Base-by-base conservation (phyloP, 352 stramenopile genomes). In the Pythium aquatile region DNA sequence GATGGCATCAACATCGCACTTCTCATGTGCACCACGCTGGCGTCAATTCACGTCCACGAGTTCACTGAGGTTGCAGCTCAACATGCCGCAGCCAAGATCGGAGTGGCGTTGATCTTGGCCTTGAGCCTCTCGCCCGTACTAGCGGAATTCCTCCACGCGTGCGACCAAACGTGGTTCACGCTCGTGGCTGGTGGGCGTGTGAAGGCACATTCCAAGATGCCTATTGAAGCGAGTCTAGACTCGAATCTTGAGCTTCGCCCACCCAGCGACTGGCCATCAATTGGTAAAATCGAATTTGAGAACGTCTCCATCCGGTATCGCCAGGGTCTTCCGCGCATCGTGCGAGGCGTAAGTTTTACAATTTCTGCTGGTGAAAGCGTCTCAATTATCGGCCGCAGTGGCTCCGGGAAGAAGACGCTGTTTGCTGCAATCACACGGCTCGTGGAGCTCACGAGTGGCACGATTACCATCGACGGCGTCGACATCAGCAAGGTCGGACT, bases 381-480 rank as follows among this genome's bases (percentile, higher is more conserved):
- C 7, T 63, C 65, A 7, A 66, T 74, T 20, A 46, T 74, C 13
- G 67, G 67, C 2, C 46, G 51, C 14, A 56, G 28, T 3, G 56
- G 68, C 53, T 54, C 65, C 11, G 75, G 75, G 2, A 82, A 76
- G 55, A 80, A 69, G 26, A 75, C 64, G 24, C 44, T 82, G 11
- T 66, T 80, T 26, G 59, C 58, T 24, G 69, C 70, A 2, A 42
- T 82, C 16, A 64, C 77, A 13, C 72, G 75, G 20, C 55, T 82
- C 13, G 71, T 74, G 0, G 62, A 73, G 48, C 51, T 32, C 3
- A 37, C 58, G 13, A 70, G 47, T 1, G 90, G 90, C 9, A 74
- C 75, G 20, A 90, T 97, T 59, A 39, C 77, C 1, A 95, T 98
- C 49, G 91, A 98, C 75, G 87, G 78, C 1, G 73, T 94, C 20